phyloP scores from a whole-genome alignment of 129 eudicot species.

The Artemisia annua region DNA sequence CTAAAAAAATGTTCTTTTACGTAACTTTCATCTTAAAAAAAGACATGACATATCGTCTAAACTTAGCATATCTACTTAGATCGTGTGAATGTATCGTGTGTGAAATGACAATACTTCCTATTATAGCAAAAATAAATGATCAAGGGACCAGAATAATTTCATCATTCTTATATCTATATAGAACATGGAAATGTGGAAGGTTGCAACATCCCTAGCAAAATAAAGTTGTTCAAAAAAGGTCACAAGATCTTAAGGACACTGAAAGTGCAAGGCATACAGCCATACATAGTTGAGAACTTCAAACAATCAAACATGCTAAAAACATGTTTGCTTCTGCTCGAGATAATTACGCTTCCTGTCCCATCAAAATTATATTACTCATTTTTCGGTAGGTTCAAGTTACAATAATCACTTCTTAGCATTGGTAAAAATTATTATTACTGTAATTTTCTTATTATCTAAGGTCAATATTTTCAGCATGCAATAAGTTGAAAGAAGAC shows the following conservation, averaged over 20 bases:
- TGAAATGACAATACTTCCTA: neutral
- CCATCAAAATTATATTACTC: neutral
- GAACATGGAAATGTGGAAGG: conserved; percentile 1
- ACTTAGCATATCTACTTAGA: conserved; percentile 14
- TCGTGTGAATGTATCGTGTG: conserved; percentile 20
- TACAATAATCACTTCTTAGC: too few relatives aligned
- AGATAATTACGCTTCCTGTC: conserved; percentile 7
- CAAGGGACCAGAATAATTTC: neutral
- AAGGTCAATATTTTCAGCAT: too few relatives aligned
- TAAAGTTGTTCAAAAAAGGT: conserved; percentile 9
- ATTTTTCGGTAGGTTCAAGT: neutral
- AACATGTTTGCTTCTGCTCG: conserved; percentile 10
- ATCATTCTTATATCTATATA: neutral
- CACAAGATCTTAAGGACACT: neutral
- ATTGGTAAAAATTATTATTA: too few relatives aligned
- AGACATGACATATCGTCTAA: conserved; percentile 18
- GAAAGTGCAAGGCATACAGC: too few relatives aligned
- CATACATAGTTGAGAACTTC: neutral
- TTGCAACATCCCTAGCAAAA: conserved; percentile 1
- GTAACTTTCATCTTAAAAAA: neutral
- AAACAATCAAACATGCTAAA: conserved; percentile 6
- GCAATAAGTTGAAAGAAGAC: too few relatives aligned
- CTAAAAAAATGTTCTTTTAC: conserved; percentile 23
- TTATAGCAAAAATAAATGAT: neutral
- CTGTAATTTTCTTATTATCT: too few relatives aligned